Evolutionary conservation across 2,329 filamentous ascomycete genomes (phyloP), one percentile per base, ranked within the genome.

Genomic region (Coniochaeta pulveracea): DNA sequence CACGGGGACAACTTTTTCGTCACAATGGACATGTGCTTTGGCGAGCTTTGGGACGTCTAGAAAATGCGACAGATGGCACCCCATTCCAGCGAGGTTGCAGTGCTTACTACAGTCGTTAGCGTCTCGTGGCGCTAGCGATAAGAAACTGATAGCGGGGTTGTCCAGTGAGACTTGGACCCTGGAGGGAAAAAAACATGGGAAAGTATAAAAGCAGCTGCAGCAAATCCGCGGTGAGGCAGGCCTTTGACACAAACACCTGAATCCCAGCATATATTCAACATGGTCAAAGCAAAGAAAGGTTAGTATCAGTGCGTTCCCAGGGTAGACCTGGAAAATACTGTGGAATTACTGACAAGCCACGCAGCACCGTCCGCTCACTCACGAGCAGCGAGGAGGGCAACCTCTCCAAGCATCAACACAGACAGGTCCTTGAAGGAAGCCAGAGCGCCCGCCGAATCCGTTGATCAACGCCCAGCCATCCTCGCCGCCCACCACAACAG

Each of bases 301-400:
- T 14, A n/a, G n/a, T n/a, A n/a, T n/a, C n/a, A n/a, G n/a, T n/a
- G n/a, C n/a, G n/a, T n/a, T n/a, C n/a, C n/a, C n/a, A n/a, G n/a
- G n/a, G n/a, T n/a, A n/a, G n/a, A n/a, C n/a, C n/a, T n/a, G n/a
- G n/a, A n/a, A n/a, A n/a, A n/a, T n/a, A n/a, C n/a, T n/a, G n/a
- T n/a, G n/a, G n/a, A n/a, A 5, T 3, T 19, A 21, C 35, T 33
- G 22, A 37, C 29, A 24, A 17, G 4, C 10, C n/a, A 12, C 11
- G 15, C 49, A 82, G 76, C 61, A 35, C 63, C 65, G 24, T 83
- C 80, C 4, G 56, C 75, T 37, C 80, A 79, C 60, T 88, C 83
- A 34, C 79, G 83, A 43, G 80, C 80, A 37, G 80, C 80, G 25
- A 73, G 81, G 49, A 76, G 83, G 42, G 81, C 76, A 29, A 73